Evolutionary conservation across 2,329 filamentous ascomycete genomes (phyloP).

Genomic region (Penicillium capsulatum): DNA sequence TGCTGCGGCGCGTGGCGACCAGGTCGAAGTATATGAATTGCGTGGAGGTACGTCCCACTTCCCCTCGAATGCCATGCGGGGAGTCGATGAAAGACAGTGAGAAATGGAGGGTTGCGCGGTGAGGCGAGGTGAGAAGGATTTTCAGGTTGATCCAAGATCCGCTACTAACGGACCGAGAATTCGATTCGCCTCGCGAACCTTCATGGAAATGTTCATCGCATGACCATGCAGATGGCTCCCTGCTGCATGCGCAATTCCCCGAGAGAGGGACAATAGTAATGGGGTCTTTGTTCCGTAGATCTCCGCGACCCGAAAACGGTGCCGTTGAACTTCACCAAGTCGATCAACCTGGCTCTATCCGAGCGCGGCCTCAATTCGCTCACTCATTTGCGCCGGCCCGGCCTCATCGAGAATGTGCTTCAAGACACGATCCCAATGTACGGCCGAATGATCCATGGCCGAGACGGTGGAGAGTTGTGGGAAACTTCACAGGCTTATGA

Average conservation of each 20-base stretch:
- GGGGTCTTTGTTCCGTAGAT: slow-evolving; percentile 55
- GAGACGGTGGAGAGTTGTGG: slow-evolving; percentile 61
- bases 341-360: slow-evolving; percentile 95
- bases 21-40: slow-evolving; percentile 92
- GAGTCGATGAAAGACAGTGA: neutral
- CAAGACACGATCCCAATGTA: slow-evolving; percentile 83
- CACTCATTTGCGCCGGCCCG: slow-evolving; percentile 61
- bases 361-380: slow-evolving; percentile 91
- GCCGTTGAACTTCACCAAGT: slow-evolving; percentile 92
- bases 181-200: too few species aligned
- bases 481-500: slow-evolving; percentile 87
- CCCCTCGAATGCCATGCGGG: neutral
- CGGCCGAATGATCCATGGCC: slow-evolving; percentile 92
- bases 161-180: too few species aligned
- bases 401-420: slow-evolving; percentile 70
- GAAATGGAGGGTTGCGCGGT: too few species aligned
- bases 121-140: too few species aligned
- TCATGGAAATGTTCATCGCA: too few species aligned
- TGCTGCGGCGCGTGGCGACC: slow-evolving; percentile 78
- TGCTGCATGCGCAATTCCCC: slow-evolving; percentile 12
- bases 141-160: too few species aligned
- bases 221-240: too few species aligned
- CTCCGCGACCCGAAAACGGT: slow-evolving; percentile 76
- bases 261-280: slow-evolving; percentile 14
- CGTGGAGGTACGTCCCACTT: slow-evolving; percentile 67